Evolutionary conservation across 176 grass and related monocot species (phyloP), one percentile per base, ranked within the genome.

Genomic region (Cymbopogon citratus): DNA sequence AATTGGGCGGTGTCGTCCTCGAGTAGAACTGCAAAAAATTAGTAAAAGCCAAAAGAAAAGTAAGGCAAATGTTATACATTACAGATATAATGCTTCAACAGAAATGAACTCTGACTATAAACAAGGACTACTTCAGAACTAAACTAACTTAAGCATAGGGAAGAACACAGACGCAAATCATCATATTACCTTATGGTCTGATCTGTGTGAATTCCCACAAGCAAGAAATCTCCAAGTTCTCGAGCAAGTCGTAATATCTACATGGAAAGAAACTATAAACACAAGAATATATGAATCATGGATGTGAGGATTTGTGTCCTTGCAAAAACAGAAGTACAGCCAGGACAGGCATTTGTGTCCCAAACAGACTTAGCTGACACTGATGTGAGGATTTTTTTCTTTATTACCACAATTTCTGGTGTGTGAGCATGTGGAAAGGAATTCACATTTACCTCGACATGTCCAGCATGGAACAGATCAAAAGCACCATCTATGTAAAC

Each of bases 401-500:
- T 9, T 18, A 29, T 57, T 65, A 33, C 31, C 18, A 18, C 7
- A 4, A 19, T 69, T 62, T 24, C 5, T 1, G 12, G 7, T 31
- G 23, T 12, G 49, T 81, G 68, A 10, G 26, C 18, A 24, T 49
- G 18, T 80, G 63, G 4, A 48, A 80, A 45, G 24, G 4, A 71
- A 75, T 29, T 69, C 29, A 28, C 34, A 66, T 78, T 84, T 87
- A 99, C 93, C 96, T 99, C 96, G 38, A 99, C 96, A 87, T 99
- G 89, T 68, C 96, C 96, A 80, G 96, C 93, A 88, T 99, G 96
- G 43, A 99, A 91, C 41, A 95, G 87, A 93, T 99, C 93, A 85
- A 95, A 99, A 38, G 92, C 96, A 57, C 93, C 96, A 56, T 99
- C 96, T 44, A 95, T 95, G 80, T 99, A 99, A 80, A 99, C 85